These are phyloP conservation scores for Irpex sp. DNA, from an alignment of 1,284 basidiomycete genomes.

Conservation along the genomic window DNA sequence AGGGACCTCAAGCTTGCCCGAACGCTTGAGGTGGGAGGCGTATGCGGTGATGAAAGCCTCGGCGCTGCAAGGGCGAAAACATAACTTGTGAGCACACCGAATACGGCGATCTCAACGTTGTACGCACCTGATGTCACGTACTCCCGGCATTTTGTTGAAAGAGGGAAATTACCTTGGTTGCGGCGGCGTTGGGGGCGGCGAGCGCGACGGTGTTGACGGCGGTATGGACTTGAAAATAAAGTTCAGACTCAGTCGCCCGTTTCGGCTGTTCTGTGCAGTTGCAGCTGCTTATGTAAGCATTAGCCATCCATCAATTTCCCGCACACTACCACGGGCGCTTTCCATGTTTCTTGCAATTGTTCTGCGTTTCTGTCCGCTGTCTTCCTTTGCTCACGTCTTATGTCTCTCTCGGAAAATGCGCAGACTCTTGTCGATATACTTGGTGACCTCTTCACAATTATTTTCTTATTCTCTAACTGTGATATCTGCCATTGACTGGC, in stretches of 20 bases:
- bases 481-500: background rate
- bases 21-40: conserved; percentile 90
- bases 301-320: conserved; percentile 1
- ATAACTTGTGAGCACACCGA: conserved; percentile 1
- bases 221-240: conserved; percentile 28
- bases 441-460: background rate
- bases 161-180: conserved; percentile 37
- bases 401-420: background rate
- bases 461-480: background rate
- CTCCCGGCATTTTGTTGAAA: conserved; percentile 77
- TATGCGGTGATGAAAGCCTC: conserved; percentile 91
- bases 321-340: background rate
- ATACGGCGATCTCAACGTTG: background rate
- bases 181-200: conserved; percentile 39
- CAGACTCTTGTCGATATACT: background rate
- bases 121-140: conserved; percentile 80
- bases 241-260: conserved; percentile 29
- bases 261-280: conserved; percentile 30
- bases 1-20: conserved; percentile 97
- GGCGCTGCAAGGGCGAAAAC: conserved; percentile 46
- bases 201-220: conserved; percentile 27
- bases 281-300: conserved; percentile 22
- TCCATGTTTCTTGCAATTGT: background rate
- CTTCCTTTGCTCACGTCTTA: background rate
- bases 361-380: background rate